Percentiles rank a stretch among this genome's conserved stretches.
phyloP scores from a whole-genome alignment of 2,329 filamentous ascomycete genomes.

The Ceratocystis alfenasii region DNA sequence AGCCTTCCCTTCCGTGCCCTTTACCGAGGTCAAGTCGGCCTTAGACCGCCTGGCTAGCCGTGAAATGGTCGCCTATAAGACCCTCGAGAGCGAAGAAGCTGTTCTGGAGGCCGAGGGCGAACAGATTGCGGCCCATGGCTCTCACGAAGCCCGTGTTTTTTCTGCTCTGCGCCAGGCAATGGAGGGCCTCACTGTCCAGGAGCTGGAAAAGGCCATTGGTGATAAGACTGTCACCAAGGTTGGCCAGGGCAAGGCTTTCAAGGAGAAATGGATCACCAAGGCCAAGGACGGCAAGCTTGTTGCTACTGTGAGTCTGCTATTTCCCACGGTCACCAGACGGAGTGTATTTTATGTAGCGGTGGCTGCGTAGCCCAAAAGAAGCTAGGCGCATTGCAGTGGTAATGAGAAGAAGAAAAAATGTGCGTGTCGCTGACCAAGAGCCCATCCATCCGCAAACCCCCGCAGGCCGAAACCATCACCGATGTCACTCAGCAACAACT shows the following conservation, averaged over 20 bases:
- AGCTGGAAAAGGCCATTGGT: slow-evolving; percentile 57
- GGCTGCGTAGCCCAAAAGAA: too few species aligned
- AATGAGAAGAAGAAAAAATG: neutral
- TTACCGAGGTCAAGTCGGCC: slow-evolving; percentile 66
- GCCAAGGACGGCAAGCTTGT: slow-evolving; percentile 46
- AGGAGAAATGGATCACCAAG: slow-evolving; percentile 58
- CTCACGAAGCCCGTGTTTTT: slow-evolving; percentile 73
- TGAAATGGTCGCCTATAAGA: slow-evolving; percentile 77
- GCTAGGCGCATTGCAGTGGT: too few species aligned
- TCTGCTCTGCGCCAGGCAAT: slow-evolving; percentile 58
- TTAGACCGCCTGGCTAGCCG: slow-evolving; percentile 75
- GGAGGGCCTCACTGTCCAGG: slow-evolving; percentile 69
- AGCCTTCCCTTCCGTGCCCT: slow-evolving; percentile 54
- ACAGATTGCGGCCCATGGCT: slow-evolving; percentile 60
- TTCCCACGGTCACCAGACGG: neutral
- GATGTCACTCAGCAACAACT: slow-evolving; percentile 71
- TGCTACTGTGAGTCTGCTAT: slow-evolving; percentile 35
- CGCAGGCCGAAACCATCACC: slow-evolving; percentile 56
- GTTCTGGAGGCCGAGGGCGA: slow-evolving; percentile 63
- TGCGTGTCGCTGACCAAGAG: slow-evolving; percentile 9
- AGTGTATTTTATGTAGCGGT: neutral
- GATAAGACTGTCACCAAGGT: slow-evolving; percentile 65
- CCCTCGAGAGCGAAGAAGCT: slow-evolving; percentile 66
- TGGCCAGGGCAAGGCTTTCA: slow-evolving; percentile 92
- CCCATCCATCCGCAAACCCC: neutral